phyloP scores from a whole-genome alignment of 2,329 filamentous ascomycete genomes.

The Lithohypha guttulata region DNA sequence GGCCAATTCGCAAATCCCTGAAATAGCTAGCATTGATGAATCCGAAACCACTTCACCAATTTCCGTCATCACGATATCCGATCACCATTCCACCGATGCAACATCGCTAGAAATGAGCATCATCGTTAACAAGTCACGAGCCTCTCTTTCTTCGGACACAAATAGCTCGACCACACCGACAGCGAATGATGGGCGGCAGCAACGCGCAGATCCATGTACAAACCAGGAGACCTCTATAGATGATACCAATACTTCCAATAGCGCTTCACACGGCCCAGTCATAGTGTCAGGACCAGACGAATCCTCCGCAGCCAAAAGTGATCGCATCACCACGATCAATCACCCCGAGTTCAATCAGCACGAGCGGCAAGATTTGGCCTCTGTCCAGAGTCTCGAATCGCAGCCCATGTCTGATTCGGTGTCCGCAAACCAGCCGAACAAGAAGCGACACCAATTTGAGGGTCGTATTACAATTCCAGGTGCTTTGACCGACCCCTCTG shows the following conservation, averaged over 20 bases:
- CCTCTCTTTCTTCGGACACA: constrained; percentile 18
- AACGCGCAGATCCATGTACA: neutral
- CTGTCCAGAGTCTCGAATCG: too few species aligned
- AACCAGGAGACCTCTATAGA: neutral
- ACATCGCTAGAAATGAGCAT: constrained; percentile 25
- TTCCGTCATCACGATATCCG: constrained; percentile 20
- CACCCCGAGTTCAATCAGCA: too few species aligned
- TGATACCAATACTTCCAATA: too few species aligned
- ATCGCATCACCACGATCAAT: too few species aligned
- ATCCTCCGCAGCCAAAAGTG: too few species aligned
- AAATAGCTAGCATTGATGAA: constrained; percentile 3
- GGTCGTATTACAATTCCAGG: constrained; percentile 6
- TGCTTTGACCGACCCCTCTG: constrained; percentile 30
- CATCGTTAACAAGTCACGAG: constrained; percentile 14
- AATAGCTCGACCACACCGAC: constrained; percentile 20
- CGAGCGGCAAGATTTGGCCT: too few species aligned
- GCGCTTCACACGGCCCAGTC: too few species aligned
- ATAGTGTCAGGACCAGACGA: too few species aligned
- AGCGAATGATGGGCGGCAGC: constrained; percentile 7
- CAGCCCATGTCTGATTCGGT: too few species aligned
- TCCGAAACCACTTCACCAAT: constrained; percentile 22
- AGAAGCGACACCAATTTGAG: constrained; percentile 6
- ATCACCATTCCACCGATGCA: constrained; percentile 26
- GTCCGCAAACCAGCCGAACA: too few species aligned
- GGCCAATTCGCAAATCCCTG: neutral